Percentiles rank a stretch among this genome's conserved stretches.
Evolutionary conservation across 164 flowering plant species (phyloP).

Genomic region (Sextonia rubra): DNA sequence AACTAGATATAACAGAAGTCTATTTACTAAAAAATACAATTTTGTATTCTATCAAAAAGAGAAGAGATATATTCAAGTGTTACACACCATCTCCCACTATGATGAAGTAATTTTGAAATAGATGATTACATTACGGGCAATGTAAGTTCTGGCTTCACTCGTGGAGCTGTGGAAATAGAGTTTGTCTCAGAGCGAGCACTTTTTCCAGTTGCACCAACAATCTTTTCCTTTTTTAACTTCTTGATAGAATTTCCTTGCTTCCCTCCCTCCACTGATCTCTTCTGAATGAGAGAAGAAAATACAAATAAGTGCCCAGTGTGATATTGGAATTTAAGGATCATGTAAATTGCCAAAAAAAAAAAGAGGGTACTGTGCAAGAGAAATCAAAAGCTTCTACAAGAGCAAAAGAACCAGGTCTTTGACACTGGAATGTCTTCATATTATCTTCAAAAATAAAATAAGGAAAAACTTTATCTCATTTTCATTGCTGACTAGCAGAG

Average conservation of each 20-base stretch:
- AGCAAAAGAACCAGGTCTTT: too few relatives aligned
- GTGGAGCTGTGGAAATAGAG: conserved; percentile 52
- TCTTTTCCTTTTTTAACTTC: conserved; percentile 89
- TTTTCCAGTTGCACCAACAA: conserved; percentile 61
- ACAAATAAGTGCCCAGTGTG: background rate
- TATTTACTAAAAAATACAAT: background rate
- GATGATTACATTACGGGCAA: conserved; percentile 71
- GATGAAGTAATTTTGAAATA: background rate
- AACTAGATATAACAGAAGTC: background rate
- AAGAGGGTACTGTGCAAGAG: too few relatives aligned
- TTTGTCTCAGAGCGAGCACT: conserved; percentile 54
- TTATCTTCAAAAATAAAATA: too few relatives aligned
- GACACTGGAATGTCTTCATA: too few relatives aligned
- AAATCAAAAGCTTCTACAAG: too few relatives aligned
- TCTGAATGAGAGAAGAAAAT: conserved; percentile 37
- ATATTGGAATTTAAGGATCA: background rate
- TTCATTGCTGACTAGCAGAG: too few relatives aligned
- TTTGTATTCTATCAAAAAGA: background rate
- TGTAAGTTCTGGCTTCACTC: conserved; percentile 86
- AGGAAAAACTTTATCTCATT: too few relatives aligned
- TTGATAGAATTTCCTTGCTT: conserved; percentile 72
- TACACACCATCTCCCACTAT: background rate
- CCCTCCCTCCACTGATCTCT: conserved; percentile 74
- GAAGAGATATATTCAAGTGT: background rate
- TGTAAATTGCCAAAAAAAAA: too few relatives aligned